Evolutionary conservation across 2,329 filamentous ascomycete genomes (phyloP).

Genomic region (Sordariomycetes sp.): DNA sequence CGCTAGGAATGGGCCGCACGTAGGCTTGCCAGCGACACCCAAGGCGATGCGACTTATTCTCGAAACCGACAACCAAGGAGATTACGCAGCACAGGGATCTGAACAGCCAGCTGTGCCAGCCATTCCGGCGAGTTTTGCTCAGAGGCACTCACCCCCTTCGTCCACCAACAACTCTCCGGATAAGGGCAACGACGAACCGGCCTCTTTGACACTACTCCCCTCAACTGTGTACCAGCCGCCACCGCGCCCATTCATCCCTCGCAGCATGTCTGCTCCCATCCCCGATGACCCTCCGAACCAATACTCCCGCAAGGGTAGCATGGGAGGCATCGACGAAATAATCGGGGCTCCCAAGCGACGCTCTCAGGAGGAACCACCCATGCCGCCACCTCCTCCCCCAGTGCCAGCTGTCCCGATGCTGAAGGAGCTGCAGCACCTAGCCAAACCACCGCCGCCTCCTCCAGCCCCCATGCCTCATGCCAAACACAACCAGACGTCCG

Average conservation of each 20-base stretch:
- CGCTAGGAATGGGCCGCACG: conserved; percentile 37
- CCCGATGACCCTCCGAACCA: conserved; percentile 25
- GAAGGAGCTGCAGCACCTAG: conserved; percentile 54
- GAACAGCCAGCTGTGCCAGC: conserved; percentile 38
- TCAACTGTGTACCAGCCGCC: conserved; percentile 54
- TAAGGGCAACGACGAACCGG: conserved; percentile 13
- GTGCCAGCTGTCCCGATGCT: conserved; percentile 42
- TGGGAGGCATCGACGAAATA: conserved; percentile 37
- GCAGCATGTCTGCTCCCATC: conserved; percentile 53
- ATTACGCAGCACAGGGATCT: not conserved
- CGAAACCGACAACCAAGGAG: conserved; percentile 35
- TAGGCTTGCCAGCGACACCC: conserved; percentile 84
- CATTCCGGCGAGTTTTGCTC: conserved; percentile 38
- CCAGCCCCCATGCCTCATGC: conserved; percentile 45
- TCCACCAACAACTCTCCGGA: conserved; percentile 18
- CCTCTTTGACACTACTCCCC: conserved; percentile 39
- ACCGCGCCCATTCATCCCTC: conserved; percentile 35
- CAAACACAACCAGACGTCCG: conserved; percentile 30
- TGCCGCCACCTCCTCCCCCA: conserved; percentile 34
- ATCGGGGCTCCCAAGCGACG: conserved; percentile 28
- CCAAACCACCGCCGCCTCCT: conserved; percentile 51
- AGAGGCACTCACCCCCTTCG: conserved; percentile 27
- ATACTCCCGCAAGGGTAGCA: conserved; percentile 23
- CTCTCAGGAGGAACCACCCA: conserved; percentile 35
- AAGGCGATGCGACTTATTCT: conserved; percentile 82